Evolutionary conservation across 1,139 yeast genomes (phyloP).

Genomic region (Yamadazyma taylorii): DNA sequence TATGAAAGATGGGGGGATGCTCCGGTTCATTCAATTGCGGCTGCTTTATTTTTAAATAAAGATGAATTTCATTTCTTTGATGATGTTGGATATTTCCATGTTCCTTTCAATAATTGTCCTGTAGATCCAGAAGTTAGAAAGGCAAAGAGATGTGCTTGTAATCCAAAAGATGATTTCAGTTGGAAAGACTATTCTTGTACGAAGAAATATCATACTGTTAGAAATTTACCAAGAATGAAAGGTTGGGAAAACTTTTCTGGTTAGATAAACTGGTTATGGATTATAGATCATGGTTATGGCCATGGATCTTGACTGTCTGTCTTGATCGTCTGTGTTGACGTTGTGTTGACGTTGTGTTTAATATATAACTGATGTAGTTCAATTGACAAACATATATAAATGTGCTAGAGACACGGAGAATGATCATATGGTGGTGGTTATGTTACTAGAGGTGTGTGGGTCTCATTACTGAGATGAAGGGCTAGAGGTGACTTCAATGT

Average conservation of each 20-base stretch:
- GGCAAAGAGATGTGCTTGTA: slow-evolving; percentile 65
- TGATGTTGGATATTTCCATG: slow-evolving; percentile 81
- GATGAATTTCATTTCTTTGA: slow-evolving; percentile 74
- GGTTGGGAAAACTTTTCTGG: slow-evolving; percentile 69
- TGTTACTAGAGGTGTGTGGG: no score
- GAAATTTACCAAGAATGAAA: slow-evolving; percentile 62
- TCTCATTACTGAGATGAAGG: no score
- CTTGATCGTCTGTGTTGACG: no score
- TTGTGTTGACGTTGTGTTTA: no score
- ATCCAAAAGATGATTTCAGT: slow-evolving; percentile 75
- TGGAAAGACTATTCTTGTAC: slow-evolving; percentile 90
- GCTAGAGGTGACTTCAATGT: no score
- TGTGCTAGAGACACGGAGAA: no score
- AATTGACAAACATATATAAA: no score
- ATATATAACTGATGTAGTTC: no score
- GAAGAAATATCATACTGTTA: slow-evolving; percentile 63
- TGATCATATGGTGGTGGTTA: no score
- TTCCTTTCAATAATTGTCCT: slow-evolving; percentile 78
- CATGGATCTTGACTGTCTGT: no score
- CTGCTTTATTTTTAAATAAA: slow-evolving; percentile 67
- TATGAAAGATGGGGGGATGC: slow-evolving; percentile 96
- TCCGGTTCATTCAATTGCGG: slow-evolving; percentile 87
- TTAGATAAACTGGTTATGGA: slow-evolving; percentile 8
- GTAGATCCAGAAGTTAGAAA: slow-evolving; percentile 54
- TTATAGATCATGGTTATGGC: no score